Evolutionary conservation across 2,329 filamentous ascomycete genomes (phyloP).

Genomic region (Neopestalotiopsis sp.): DNA sequence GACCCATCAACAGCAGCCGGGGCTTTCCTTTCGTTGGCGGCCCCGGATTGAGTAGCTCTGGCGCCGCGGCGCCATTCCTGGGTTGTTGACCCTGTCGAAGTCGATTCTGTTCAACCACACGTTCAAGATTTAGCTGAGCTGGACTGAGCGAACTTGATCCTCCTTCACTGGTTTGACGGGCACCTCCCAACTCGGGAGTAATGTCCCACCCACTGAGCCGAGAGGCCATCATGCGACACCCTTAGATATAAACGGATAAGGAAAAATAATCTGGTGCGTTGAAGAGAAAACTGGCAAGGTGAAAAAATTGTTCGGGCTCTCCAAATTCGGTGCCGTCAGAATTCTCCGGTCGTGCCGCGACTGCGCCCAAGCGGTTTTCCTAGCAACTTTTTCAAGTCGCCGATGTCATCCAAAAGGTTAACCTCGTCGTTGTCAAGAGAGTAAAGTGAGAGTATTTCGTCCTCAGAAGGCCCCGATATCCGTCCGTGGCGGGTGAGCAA

Average conservation of each 20-base stretch:
- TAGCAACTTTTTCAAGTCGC: too few relatives aligned
- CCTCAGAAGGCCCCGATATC: constrained; percentile 22
- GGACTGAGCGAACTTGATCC: constrained; percentile 49
- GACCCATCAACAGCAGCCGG: constrained; percentile 89
- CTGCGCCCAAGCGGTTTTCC: too few relatives aligned
- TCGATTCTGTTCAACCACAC: constrained; percentile 66
- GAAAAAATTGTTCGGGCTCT: not conserved
- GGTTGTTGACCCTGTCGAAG: constrained; percentile 52
- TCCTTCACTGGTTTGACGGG: constrained; percentile 21
- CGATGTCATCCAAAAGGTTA: not conserved
- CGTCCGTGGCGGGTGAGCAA: constrained; percentile 25
- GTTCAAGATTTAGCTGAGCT: constrained; percentile 67
- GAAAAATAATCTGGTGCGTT: not conserved
- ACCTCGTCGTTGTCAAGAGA: not conserved
- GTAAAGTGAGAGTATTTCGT: constrained; percentile 12
- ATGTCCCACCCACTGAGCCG: constrained; percentile 32
- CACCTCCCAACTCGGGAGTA: constrained; percentile 24
- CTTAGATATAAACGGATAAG: not conserved
- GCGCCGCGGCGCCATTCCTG: constrained; percentile 49
- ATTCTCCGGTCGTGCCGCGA: too few relatives aligned
- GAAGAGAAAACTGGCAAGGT: not conserved
- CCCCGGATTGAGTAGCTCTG: constrained; percentile 47
- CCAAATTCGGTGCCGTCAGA: too few relatives aligned
- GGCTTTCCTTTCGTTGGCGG: constrained; percentile 72
- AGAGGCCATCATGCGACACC: constrained; percentile 30